These are phyloP conservation scores for Nemophila menziesii DNA, from an alignment of 257 asterid genomes.

Conservation along the genomic window DNA sequence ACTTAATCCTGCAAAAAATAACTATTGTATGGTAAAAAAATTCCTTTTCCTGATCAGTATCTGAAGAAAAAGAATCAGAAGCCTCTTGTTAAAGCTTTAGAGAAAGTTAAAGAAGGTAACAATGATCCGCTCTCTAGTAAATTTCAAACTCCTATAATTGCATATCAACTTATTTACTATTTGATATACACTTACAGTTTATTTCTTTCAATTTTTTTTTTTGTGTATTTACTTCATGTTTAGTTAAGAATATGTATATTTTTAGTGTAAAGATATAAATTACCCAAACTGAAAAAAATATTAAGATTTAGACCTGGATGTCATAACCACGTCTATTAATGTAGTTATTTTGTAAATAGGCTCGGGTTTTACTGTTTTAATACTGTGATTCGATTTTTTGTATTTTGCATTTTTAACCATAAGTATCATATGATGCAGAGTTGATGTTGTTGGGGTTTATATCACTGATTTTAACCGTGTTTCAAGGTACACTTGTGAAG, in stretches of 20 bases:
- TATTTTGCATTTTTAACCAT: neutral
- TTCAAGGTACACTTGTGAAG: slow-evolving; percentile 46
- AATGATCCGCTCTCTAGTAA: neutral
- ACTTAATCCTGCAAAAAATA: neutral
- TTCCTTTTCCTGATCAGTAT: slow-evolving; percentile 18
- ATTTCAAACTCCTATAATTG: too few relatives aligned
- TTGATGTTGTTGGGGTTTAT: slow-evolving; percentile 79
- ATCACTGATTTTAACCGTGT: slow-evolving; percentile 62
- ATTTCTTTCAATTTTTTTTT: too few relatives aligned
- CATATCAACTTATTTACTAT: neutral
- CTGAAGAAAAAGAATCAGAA: slow-evolving; percentile 32
- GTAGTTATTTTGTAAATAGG: neutral
- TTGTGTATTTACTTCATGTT: too few relatives aligned
- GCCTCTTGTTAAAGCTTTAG: slow-evolving; percentile 34
- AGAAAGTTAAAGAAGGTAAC: slow-evolving; percentile 37
- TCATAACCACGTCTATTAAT: neutral
- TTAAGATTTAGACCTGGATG: too few relatives aligned
- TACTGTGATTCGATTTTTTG: neutral
- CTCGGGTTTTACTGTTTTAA: slow-evolving; percentile 1
- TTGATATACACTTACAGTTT: too few relatives aligned
- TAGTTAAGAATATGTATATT: too few relatives aligned
- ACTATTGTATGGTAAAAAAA: neutral
- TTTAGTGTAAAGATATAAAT: too few relatives aligned
- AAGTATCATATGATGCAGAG: slow-evolving; percentile 32
- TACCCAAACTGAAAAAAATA: too few relatives aligned